Conservation (phyloP, 2,329 filamentous ascomycete genomes). For the Nemania abortiva region DNA sequence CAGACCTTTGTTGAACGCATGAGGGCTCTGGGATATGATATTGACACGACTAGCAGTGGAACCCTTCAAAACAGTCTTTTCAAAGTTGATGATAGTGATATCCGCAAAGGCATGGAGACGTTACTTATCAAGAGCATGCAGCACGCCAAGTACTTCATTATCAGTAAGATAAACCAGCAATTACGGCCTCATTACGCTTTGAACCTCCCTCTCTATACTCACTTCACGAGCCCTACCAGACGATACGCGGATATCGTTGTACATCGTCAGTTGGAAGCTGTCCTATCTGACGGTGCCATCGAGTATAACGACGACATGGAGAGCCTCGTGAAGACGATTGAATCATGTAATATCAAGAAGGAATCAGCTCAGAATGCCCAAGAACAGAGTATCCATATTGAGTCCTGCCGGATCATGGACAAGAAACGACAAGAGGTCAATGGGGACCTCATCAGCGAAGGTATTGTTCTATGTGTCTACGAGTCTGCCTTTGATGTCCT, state of each 20-base stretch:
- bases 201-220: slow-evolving; percentile 94
- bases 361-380: slow-evolving; percentile 97
- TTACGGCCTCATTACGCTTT: slow-evolving; percentile 90
- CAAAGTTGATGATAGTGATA: slow-evolving; percentile 86
- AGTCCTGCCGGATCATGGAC: slow-evolving; percentile 96
- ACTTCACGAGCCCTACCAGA: slow-evolving; percentile 95
- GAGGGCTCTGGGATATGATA: slow-evolving; percentile 88
- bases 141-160: slow-evolving; percentile 93
- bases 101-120: slow-evolving; percentile 98
- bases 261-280: slow-evolving; percentile 91
- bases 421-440: slow-evolving; percentile 87
- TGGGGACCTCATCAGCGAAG: slow-evolving; percentile 93
- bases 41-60: slow-evolving; percentile 90
- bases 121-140: slow-evolving; percentile 95
- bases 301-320: slow-evolving; percentile 94
- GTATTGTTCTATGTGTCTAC: slow-evolving; percentile 96
- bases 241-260: slow-evolving; percentile 96
- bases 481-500: slow-evolving; percentile 98
- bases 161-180: slow-evolving; percentile 81
- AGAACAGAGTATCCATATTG: slow-evolving; percentile 98
- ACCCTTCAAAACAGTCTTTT: slow-evolving; percentile 94
- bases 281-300: slow-evolving; percentile 82
- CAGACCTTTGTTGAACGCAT: slow-evolving; percentile 94
- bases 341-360: slow-evolving; percentile 98
- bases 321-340: slow-evolving; percentile 87